These are phyloP conservation scores for Urtica urens DNA, from an alignment of 306 rosid genomes.

Conservation along the genomic window DNA sequence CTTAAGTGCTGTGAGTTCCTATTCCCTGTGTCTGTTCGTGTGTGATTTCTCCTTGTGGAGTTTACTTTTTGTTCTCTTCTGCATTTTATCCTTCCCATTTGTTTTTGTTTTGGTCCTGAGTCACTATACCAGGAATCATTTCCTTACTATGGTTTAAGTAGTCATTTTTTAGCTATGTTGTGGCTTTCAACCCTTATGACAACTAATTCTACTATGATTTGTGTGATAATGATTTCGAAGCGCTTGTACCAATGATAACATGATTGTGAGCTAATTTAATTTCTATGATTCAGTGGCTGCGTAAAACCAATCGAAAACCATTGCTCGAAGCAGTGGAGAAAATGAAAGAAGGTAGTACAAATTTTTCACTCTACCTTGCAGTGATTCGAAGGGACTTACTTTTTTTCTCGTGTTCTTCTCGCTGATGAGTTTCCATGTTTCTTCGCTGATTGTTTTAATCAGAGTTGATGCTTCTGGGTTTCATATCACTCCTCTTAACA, in stretches of 20 bases:
- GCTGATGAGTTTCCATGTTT: slow-evolving; percentile 5
- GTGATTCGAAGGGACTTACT: too few species aligned
- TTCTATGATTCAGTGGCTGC: slow-evolving; percentile 60
- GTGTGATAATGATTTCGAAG: not conserved
- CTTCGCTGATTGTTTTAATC: slow-evolving; percentile 30
- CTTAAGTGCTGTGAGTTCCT: slow-evolving; percentile 39
- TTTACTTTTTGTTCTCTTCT: not conserved
- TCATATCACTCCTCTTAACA: slow-evolving; percentile 89
- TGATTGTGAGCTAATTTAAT: slow-evolving; percentile 7
- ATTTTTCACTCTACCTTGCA: too few species aligned
- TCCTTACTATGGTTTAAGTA: too few species aligned
- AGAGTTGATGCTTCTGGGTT: slow-evolving; percentile 99
- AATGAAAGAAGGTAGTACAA: slow-evolving; percentile 85
- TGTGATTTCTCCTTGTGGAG: not conserved
- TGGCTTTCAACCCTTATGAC: not conserved
- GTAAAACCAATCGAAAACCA: slow-evolving; percentile 81
- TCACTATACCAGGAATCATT: too few species aligned
- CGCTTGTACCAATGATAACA: not conserved
- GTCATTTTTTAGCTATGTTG: not conserved
- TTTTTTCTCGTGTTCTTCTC: not conserved
- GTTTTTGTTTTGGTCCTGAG: not conserved
- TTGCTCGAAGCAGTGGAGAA: slow-evolving; percentile 92
- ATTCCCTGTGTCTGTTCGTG: not conserved
- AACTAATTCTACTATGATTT: not conserved
- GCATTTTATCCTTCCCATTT: not conserved